phyloP scores from a whole-genome alignment of 352 stramenopile genomes.

The Phytophthora agathidicida region DNA sequence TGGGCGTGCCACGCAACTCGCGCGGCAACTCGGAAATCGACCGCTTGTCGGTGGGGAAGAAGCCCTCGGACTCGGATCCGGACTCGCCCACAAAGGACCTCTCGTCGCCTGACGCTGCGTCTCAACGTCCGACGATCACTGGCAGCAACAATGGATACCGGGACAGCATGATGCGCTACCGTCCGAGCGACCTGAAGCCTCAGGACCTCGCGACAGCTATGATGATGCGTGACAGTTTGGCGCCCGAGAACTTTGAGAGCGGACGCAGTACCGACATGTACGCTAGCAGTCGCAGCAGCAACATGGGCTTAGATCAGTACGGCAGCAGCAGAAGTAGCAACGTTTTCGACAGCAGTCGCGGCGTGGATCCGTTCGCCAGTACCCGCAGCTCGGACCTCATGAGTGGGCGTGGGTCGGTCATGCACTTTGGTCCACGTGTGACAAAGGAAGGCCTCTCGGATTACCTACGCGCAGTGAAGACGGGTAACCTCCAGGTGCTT shows the following conservation, averaged over 20 bases:
- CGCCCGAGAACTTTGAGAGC: conserved; percentile 36
- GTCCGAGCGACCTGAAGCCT: conserved; percentile 64
- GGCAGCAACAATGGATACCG: conserved; percentile 40
- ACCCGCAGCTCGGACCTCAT: conserved; percentile 31
- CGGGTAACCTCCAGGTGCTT: conserved; percentile 67
- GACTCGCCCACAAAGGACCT: conserved; percentile 3
- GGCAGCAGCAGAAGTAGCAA: conserved; percentile 24
- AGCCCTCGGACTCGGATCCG: conserved; percentile 8
- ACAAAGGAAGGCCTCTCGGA: conserved; percentile 65
- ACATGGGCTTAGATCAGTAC: conserved; percentile 20
- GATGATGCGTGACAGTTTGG: conserved; percentile 63
- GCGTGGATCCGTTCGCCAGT: conserved; percentile 26
- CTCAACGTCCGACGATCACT: background rate
- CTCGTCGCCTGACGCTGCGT: conserved; percentile 13
- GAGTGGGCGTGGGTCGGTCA: conserved; percentile 48
- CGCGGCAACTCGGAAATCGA: conserved; percentile 45
- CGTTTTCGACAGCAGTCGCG: conserved; percentile 29
- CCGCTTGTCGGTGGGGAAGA: conserved; percentile 41
- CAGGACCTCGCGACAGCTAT: conserved; percentile 52
- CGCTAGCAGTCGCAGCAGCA: conserved; percentile 33
- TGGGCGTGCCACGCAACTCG: conserved; percentile 37
- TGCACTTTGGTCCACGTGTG: conserved; percentile 52
- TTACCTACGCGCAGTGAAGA: conserved; percentile 69
- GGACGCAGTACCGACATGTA: conserved; percentile 21
- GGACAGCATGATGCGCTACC: conserved; percentile 78